Percentiles rank a stretch among this genome's conserved stretches.
These are phyloP conservation scores for Plasmodiophora brassicae DNA, from an alignment of 208 protist species.

Conservation along the genomic window DNA sequence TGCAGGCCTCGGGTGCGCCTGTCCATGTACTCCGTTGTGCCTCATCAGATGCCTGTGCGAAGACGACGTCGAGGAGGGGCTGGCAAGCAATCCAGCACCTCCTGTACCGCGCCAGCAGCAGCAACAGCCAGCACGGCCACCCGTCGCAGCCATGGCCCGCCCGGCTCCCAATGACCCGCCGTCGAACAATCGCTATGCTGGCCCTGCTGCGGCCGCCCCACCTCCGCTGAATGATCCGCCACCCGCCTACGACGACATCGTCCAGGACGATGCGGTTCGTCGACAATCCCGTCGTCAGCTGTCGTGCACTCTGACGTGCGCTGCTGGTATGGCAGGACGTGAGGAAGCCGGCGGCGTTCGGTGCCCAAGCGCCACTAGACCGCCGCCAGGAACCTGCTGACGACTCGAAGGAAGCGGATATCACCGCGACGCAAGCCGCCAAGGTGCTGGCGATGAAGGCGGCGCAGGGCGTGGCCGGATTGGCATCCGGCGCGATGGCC, in stretches of 20 bases:
- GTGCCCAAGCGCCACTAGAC: neutral
- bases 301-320: neutral
- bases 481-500: too few species aligned
- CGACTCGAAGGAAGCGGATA: neutral
- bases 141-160: neutral
- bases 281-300: too few species aligned
- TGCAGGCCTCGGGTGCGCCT: neutral
- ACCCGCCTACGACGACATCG: neutral
- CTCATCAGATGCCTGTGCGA: neutral
- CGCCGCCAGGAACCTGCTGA: neutral
- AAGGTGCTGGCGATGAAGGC: neutral
- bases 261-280: too few species aligned
- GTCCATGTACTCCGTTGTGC: neutral
- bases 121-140: neutral
- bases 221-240: neutral
- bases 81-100: neutral
- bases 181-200: too few species aligned
- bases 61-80: constrained; percentile 29
- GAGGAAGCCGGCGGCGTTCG: neutral
- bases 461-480: neutral
- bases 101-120: neutral
- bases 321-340: neutral
- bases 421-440: neutral
- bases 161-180: neutral
- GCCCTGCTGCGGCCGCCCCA: neutral